phyloP scores from a whole-genome alignment of 73 alveolate genomes.

The Stentor coeruleus region DNA sequence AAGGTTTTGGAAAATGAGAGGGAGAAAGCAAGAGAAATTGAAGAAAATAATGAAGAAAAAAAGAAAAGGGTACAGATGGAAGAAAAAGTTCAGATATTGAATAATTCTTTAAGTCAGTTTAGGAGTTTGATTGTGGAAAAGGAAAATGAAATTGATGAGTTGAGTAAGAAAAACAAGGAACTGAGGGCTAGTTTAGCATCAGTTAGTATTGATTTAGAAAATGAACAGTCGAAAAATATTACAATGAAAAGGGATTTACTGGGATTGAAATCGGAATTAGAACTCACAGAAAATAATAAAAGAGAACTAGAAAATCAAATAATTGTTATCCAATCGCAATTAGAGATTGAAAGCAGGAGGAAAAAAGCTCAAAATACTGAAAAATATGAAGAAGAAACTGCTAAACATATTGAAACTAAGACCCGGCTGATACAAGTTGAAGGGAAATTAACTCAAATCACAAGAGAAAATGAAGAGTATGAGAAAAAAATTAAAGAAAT shows the following conservation, averaged over 20 bases:
- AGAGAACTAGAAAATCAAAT: background rate
- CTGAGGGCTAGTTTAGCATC: background rate
- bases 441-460: background rate
- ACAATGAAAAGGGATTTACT: background rate
- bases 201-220: background rate
- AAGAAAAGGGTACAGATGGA: slow-evolving; percentile 9
- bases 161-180: background rate
- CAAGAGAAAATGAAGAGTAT: background rate
- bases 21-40: background rate
- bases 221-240: background rate
- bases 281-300: background rate
- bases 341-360: background rate
- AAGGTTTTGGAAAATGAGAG: background rate
- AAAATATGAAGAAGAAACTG: slow-evolving; percentile 15
- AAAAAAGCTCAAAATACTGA: background rate
- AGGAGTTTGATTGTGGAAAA: background rate
- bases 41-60: slow-evolving; percentile 12
- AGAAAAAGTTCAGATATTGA: background rate
- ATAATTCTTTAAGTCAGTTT: background rate
- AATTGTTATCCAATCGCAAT: background rate
- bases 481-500: background rate
- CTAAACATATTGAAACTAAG: background rate
- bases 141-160: background rate
- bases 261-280: background rate
- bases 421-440: background rate